Percentiles rank a stretch among this genome's conserved stretches.
These are phyloP conservation scores for Paratinospora sagittata DNA, from an alignment of 164 flowering plant genomes.

Conservation along the genomic window DNA sequence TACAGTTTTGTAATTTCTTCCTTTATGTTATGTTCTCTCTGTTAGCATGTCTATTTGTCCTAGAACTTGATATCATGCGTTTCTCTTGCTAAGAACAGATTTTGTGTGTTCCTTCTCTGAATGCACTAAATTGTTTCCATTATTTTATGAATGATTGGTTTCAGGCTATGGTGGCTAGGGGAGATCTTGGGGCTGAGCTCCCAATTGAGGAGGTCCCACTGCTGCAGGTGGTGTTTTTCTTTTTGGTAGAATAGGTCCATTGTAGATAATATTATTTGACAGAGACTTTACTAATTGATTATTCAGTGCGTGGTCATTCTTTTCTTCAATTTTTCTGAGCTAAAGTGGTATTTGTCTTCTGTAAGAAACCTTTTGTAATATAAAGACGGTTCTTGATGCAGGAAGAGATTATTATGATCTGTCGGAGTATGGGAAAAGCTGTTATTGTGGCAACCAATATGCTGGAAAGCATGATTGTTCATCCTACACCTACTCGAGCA, in stretches of 20 bases:
- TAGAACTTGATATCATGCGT: not conserved
- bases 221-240: slow-evolving; percentile 44
- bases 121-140: not conserved
- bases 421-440: slow-evolving; percentile 87
- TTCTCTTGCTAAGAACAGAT: not conserved
- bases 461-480: slow-evolving; percentile 94
- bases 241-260: slow-evolving; percentile 1
- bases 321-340: not conserved
- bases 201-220: slow-evolving; percentile 78
- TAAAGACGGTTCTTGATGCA: slow-evolving; percentile 19
- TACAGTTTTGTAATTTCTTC: not conserved
- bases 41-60: not conserved
- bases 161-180: slow-evolving; percentile 84
- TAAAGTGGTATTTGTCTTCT: not conserved
- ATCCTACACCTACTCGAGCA: slow-evolving; percentile 91
- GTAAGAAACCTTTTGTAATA: not conserved
- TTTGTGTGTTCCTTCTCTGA: not conserved
- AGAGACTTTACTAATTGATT: not conserved
- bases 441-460: slow-evolving; percentile 92
- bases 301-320: not conserved
- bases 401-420: slow-evolving; percentile 79
- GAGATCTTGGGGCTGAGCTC: slow-evolving; percentile 84
- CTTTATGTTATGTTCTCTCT: not conserved
- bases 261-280: not conserved
- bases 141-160: not conserved